Base-by-base conservation (phyloP, 352 stramenopile species). In the Globisporangium emineosum region DNA sequence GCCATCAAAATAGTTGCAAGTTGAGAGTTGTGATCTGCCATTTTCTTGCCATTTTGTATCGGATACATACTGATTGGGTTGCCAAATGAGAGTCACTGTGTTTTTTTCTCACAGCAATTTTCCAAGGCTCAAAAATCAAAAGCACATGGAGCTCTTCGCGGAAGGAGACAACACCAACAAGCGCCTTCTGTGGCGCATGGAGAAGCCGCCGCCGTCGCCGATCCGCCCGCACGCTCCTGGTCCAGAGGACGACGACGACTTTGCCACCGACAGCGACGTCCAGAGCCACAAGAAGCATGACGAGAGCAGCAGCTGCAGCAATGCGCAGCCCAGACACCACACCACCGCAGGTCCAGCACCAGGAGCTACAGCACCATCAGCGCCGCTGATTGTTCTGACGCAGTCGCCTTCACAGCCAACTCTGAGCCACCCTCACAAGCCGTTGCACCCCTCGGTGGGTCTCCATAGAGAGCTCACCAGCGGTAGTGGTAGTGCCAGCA, bases 221-320 rank as follows among this genome's bases (percentile, higher is more conserved):
- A 30, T 62, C 7, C n/a, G 17, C 40, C 2, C 23, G 17, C 25
- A 52, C 5, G n/a, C 37, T 2, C n/a, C 54, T 17, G 40, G 56
- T 29, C 56, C 56, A 19, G 56, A 62, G 42, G 56, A 54, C 56
- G 56, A 62, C 21, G 40, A 62, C 25, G 56, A 62, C 29, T 43
- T 29, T 19, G 35, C 37, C 29, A 42, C 32, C 17, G 9, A n/a
- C 29, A 32, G 29, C 29, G 51, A 57, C 19, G 19, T 43, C 51
- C 51, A 40, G 50, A n/a, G 15, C 5, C 27, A 27, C 51, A 42
- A 35, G 21, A 7, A 21, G 9, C 29, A 27, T 15, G 15, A 42
- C 19, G 8, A 43, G 6, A 23, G 13, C 29, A 37, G 9, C 50
- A 33, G 13, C n/a, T 27, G n/a, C 43, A 56, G 25, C 19, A 40